phyloP scores from a whole-genome alignment of 768 basidiomycete genomes.

The Leccinum uliginosum region DNA sequence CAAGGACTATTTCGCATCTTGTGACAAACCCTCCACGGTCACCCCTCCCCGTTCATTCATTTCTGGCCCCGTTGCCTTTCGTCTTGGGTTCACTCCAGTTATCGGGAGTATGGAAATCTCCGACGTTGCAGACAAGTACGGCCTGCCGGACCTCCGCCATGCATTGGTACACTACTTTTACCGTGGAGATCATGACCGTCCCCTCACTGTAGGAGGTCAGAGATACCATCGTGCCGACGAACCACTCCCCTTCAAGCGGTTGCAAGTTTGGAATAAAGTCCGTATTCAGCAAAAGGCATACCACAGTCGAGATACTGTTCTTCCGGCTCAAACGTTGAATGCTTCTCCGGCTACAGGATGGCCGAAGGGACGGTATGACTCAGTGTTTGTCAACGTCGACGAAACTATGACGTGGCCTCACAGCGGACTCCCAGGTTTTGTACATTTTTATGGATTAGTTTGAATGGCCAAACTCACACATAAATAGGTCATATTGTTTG shows the following conservation, averaged over 20 bases:
- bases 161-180: too few relatives aligned
- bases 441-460: not conserved
- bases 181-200: too few relatives aligned
- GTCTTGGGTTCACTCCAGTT: constrained; percentile 20
- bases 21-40: not conserved
- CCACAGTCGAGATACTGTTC: too few relatives aligned
- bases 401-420: constrained; percentile 14
- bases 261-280: too few relatives aligned
- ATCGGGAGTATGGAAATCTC: constrained; percentile 1
- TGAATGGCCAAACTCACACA: too few relatives aligned
- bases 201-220: too few relatives aligned
- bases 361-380: too few relatives aligned
- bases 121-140: constrained; percentile 16
- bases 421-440: constrained; percentile 8
- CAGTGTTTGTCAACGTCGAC: not conserved
- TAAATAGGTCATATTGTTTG: constrained; percentile 9
- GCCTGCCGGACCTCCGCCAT: not conserved
- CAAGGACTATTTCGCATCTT: not conserved
- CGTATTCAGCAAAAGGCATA: too few relatives aligned
- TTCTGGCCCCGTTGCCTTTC: constrained; percentile 16
- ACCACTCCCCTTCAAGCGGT: too few relatives aligned
- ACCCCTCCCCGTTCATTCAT: constrained; percentile 5
- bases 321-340: too few relatives aligned
- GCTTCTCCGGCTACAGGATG: too few relatives aligned
- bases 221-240: too few relatives aligned